Conservation (phyloP, 192 early-diverging fungal genomes). For the Haplosporangium gracile region DNA sequence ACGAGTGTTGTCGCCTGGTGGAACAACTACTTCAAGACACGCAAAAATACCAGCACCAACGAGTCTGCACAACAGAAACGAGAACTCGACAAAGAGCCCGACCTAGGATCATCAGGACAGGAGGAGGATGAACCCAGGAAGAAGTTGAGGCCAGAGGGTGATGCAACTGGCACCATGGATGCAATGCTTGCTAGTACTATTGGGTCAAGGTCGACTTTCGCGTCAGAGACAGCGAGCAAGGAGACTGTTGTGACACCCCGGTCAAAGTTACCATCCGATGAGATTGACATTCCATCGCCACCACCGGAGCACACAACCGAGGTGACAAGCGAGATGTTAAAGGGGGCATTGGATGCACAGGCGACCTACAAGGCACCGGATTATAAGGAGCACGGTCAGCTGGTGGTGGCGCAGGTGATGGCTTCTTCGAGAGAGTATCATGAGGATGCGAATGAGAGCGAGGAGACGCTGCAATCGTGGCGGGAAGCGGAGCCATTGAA, state of each 20-base stretch:
- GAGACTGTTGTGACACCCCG: not conserved
- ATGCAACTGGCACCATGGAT: not conserved
- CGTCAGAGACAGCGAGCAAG: not conserved
- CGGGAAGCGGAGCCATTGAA: slow-evolving; percentile 20
- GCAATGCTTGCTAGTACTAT: not conserved
- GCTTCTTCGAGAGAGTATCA: slow-evolving; percentile 31
- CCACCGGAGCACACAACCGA: slow-evolving; percentile 18
- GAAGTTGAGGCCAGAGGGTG: slow-evolving; percentile 2
- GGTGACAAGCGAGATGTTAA: slow-evolving; percentile 17
- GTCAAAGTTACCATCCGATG: not conserved
- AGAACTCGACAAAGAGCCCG: not conserved
- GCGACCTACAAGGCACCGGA: slow-evolving; percentile 25
- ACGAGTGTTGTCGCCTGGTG: slow-evolving; percentile 28
- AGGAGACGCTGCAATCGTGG: slow-evolving; percentile 27
- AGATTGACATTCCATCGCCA: slow-evolving; percentile 23
- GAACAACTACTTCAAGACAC: not conserved
- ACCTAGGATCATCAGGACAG: not conserved
- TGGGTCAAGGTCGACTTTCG: not conserved
- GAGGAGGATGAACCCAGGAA: slow-evolving; percentile 14
- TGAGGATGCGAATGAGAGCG: slow-evolving; percentile 21
- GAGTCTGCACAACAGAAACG: slow-evolving; percentile 4
- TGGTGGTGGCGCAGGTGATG: slow-evolving; percentile 41
- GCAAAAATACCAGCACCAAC: not conserved
- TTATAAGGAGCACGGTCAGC: slow-evolving; percentile 43
- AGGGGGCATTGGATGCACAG: slow-evolving; percentile 32